A percentile compares a stretch with the other conserved stretches of the same genome.
Evolutionary conservation across 192 early-diverging fungal genomes (phyloP).

Genomic region (Phlyctochytrium arcticum): DNA sequence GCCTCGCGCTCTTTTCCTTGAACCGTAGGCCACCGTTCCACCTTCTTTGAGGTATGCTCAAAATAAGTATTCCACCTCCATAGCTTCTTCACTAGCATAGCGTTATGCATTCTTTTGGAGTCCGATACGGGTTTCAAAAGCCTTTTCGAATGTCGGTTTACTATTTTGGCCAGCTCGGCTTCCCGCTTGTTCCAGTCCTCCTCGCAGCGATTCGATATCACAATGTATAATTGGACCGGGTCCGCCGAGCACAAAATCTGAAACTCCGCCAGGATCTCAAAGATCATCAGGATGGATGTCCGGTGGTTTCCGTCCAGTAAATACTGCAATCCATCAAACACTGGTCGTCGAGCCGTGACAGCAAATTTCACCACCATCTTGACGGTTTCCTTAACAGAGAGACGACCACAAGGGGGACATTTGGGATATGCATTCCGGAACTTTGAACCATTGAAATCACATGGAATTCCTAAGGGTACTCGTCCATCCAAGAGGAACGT

Average conservation of each 20-base stretch:
- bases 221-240: not conserved
- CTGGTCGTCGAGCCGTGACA: not conserved
- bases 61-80: not conserved
- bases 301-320: not conserved
- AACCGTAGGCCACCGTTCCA: not conserved
- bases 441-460: not conserved
- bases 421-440: not conserved
- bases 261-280: not conserved
- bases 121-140: not conserved
- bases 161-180: not conserved
- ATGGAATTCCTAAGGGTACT: not conserved
- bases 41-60: not conserved
- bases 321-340: not conserved
- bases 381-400: not conserved
- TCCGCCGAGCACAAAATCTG: not conserved
- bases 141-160: not conserved
- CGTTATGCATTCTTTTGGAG: not conserved
- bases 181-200: not conserved
- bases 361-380: not conserved
- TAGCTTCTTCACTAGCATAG: not conserved
- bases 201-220: not conserved
- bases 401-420: not conserved
- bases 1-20: not conserved
- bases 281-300: not conserved
- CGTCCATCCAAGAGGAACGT: not conserved